Evolutionary conservation across 805 yeast species (phyloP), one percentile per base, ranked within the genome.

Genomic region (Lipomyces yamadae): DNA sequence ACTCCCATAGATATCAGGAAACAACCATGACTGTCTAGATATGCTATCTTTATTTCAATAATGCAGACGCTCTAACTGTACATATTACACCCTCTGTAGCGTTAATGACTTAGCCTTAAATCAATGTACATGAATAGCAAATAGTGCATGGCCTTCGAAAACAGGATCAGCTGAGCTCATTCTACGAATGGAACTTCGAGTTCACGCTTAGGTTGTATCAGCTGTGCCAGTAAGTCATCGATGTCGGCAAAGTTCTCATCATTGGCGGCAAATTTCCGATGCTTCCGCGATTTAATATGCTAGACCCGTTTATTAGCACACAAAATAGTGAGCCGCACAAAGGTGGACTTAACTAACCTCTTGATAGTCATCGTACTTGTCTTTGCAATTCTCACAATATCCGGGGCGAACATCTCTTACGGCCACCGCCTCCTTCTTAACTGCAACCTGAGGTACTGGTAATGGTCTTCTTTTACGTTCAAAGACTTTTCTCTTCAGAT

Each of bases 301-400:
- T 64, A 30, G 55, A 10, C 13, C 13, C 18, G 58, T 62, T 57
- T 35, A 59, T 39, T n/a, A 32, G 39, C 50, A n/a, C 24, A 4
- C 33, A 13, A 24, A 42, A 1, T 13, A 37, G 39, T n/a, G n/a
- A 53, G 37, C 48, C 48, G 48, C 48, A 42, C 48, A 3, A 1
- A 8, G 24, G 5, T 15, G 24, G 24, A n/a, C 24, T 5, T 18
- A 37, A 33, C 10, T 10, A 32, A 64, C 67, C 62, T 86, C 90
- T 33, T 87, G 90, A 74, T 92, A 88, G 71, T 86, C 85, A 61
- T 90, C 93, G 75, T 90, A 94, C 75, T 88, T 88, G 67, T 89
- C 89, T 32, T 94, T 82, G 78, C 99, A 94, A 75, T 94, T 94
- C 76, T 94, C 99, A 79, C 99, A 94, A 77, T 91, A 93, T 0